Conservation (phyloP, 129 eudicot genomes). For the Lactuca sativa region DNA sequence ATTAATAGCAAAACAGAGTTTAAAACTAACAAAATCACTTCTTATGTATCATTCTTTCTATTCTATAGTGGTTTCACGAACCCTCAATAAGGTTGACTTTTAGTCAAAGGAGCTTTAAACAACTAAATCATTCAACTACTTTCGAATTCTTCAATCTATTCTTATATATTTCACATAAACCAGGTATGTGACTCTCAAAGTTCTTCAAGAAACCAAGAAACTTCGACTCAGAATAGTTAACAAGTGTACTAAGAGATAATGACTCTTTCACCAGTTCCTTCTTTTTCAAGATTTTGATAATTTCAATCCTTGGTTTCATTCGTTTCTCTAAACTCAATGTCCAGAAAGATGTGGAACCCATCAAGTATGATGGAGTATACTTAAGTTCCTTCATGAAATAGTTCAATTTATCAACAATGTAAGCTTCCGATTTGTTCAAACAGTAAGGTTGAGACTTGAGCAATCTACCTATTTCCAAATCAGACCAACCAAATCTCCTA, state of each 20-base stretch:
- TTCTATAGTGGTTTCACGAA: too few species aligned
- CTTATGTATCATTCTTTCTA: neutral
- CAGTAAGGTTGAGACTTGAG: constrained; percentile 17
- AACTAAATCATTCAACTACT: neutral
- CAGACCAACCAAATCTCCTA: constrained; percentile 38
- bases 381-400: constrained; percentile 38
- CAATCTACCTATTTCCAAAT: constrained; percentile 20
- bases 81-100: too few species aligned
- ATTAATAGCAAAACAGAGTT: neutral
- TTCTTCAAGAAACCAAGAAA: constrained; percentile 15
- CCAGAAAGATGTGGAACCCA: constrained; percentile 8
- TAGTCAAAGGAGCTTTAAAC: too few species aligned
- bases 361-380: constrained; percentile 17
- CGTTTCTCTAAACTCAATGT: constrained; percentile 23
- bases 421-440: constrained; percentile 22
- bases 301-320: constrained; percentile 21
- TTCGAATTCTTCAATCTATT: constrained; percentile 4
- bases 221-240: constrained; percentile 8
- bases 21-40: constrained; percentile 1
- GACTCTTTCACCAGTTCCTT: neutral
- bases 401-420: constrained; percentile 20
- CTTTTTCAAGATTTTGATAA: constrained; percentile 19
- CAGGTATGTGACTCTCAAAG: constrained; percentile 12
- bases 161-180: constrained; percentile 20
- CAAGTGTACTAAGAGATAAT: neutral